Evolutionary conservation across 2,329 filamentous ascomycete genomes (phyloP), one percentile per base, ranked within the genome.

Genomic region (Ophiostoma sp.): DNA sequence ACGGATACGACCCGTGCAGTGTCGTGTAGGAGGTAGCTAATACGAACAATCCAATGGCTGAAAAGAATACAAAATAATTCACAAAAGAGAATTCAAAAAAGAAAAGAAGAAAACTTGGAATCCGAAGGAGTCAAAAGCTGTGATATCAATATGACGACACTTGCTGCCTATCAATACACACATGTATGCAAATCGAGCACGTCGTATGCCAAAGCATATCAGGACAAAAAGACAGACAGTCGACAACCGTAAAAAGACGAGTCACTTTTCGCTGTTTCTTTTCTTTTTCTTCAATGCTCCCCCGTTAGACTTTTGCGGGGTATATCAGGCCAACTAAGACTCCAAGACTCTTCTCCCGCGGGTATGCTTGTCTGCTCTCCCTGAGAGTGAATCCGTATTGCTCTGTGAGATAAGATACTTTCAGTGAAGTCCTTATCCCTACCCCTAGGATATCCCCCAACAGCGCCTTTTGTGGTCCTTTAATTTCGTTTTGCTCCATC

Each of bases 401-500:
- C 49, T 55, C 49, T 55, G 49, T 27, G 27, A 27, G 27, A 27
- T 27, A 27, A 27, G 27, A 27, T 27, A 27, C 27, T 27, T 27
- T 44, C 42, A 44, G 42, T 44, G 16, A 5, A 27, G n/a, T 60
- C 16, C 7, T 60, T 7, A 60, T 60, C n/a, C 8, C 27, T 52
- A 27, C 60, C 60, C 14, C 36, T 41, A 27, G 14, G 36, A 40
- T n/a, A n/a, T 63, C 38, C 38, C n/a, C 62, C 40, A 66, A 66
- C 14, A 18, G 18, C 44, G n/a, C 49, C 52, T 63, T 67, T 60
- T 66, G 18, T 67, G 52, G 66, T 69, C 68, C 68, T 69, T 65
- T 67, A 67, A 69, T 69, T 55, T 69, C 68, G 68, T 69, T 69
- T 69, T 52, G 49, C 42, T n/a, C 68, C 36, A 60, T 60, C 66